Conservation (phyloP, 495 filamentous ascomycete species). For the Lophiotrema nucula region DNA sequence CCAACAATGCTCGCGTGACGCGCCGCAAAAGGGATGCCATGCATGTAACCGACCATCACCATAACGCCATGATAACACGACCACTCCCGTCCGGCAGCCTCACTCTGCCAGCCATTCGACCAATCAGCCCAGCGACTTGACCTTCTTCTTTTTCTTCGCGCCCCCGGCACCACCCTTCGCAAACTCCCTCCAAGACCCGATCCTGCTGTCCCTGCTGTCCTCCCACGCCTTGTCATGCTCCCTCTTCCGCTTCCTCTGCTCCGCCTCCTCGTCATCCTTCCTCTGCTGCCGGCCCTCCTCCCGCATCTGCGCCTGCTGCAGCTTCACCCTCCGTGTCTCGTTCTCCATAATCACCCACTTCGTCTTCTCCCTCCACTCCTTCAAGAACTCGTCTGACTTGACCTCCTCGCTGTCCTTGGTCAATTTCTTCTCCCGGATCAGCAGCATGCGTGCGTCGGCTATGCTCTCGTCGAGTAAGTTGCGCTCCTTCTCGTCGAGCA, state of each 20-base stretch:
- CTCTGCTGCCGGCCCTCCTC: slow-evolving; percentile 92
- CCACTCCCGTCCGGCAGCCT: no score
- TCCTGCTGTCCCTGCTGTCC: slow-evolving; percentile 82
- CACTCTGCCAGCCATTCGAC: no score
- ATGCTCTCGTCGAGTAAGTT: slow-evolving; percentile 88
- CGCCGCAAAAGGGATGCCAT: no score
- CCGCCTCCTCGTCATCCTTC: slow-evolving; percentile 81
- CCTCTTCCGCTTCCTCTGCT: slow-evolving; percentile 84
- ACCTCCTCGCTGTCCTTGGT: slow-evolving; percentile 74
- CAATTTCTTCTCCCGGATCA: slow-evolving; percentile 92
- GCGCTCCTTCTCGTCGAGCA: slow-evolving; percentile 93
- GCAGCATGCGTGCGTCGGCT: slow-evolving; percentile 87
- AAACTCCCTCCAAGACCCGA: slow-evolving; percentile 92
- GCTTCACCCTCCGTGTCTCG: slow-evolving; percentile 77
- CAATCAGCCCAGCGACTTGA: slow-evolving; percentile 76
- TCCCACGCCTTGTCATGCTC: slow-evolving; percentile 95
- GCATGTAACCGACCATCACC: no score
- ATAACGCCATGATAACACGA: no score
- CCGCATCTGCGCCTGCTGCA: slow-evolving; percentile 90
- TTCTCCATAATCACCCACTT: slow-evolving; percentile 89
- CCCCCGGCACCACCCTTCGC: slow-evolving; percentile 62
- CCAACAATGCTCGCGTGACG: no score
- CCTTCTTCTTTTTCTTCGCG: slow-evolving; percentile 73
- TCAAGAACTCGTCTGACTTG: slow-evolving; percentile 74
- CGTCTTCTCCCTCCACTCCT: slow-evolving; percentile 89